Percentiles rank a stretch among this genome's conserved stretches.
These are phyloP conservation scores for Saturnispora dispora DNA, from an alignment of 805 yeast genomes.

Conservation along the genomic window DNA sequence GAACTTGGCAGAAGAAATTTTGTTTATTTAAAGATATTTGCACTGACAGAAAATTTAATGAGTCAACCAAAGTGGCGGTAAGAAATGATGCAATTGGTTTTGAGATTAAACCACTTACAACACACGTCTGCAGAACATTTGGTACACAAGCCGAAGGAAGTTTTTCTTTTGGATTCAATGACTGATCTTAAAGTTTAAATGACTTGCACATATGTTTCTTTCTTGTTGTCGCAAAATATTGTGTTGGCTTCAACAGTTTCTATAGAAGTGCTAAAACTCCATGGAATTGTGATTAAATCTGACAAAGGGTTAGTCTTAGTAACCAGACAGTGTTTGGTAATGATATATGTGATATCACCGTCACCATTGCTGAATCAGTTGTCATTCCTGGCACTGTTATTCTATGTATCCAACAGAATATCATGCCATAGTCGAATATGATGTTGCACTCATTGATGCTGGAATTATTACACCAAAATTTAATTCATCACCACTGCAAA, in stretches of 20 bases:
- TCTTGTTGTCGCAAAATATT: conserved; percentile 53
- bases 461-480: conserved; percentile 63
- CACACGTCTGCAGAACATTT: conserved; percentile 55
- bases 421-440: conserved; percentile 75
- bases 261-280: conserved; percentile 51
- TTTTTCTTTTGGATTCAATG: conserved; percentile 63
- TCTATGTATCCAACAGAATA: conserved; percentile 84
- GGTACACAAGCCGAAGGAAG: conserved; percentile 45
- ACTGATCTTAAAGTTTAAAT: conserved; percentile 43
- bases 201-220: conserved; percentile 61
- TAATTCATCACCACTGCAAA: conserved; percentile 43
- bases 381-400: conserved; percentile 72
- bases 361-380: conserved; percentile 80
- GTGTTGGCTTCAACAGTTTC: conserved; percentile 68
- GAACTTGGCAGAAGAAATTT: no score
- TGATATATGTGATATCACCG: conserved; percentile 63
- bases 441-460: conserved; percentile 63
- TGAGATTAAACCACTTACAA: conserved; percentile 48
- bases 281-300: conserved; percentile 79
- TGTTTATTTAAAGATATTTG: conserved; percentile 54
- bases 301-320: conserved; percentile 69
- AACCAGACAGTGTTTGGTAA: conserved; percentile 73
- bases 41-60: conserved; percentile 80
- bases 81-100: conserved; percentile 46
- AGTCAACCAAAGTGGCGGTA: conserved; percentile 57